Evolutionary conservation across 345 rosid species (phyloP).

Genomic region (Brassica rapa): DNA sequence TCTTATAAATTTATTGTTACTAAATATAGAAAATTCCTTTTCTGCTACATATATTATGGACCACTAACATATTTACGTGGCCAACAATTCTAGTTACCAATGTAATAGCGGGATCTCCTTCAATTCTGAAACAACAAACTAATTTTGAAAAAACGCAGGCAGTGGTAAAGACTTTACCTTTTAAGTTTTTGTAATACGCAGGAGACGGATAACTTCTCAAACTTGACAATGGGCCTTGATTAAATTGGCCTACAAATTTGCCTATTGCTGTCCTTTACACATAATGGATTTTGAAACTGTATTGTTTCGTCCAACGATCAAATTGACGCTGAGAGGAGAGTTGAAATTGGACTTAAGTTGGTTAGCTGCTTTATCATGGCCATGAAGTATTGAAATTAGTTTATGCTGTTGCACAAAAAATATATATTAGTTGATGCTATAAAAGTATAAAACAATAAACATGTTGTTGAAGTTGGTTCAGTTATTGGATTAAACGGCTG

Average conservation of each 20-base stretch:
- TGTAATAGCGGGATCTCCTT: background rate
- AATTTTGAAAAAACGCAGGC: background rate
- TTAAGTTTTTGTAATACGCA: no score
- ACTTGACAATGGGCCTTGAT: background rate
- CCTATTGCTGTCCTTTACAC: background rate
- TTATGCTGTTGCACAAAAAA: no score
- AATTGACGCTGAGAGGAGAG: no score
- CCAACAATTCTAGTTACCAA: background rate
- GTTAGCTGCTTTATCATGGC: background rate
- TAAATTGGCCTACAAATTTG: background rate
- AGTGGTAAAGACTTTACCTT: no score
- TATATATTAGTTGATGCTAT: no score
- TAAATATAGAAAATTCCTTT: background rate
- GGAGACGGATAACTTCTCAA: no score
- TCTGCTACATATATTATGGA: background rate
- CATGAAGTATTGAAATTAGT: background rate
- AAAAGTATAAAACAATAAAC: no score
- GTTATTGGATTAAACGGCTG: no score
- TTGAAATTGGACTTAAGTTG: background rate
- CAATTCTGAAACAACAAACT: background rate
- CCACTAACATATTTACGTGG: background rate
- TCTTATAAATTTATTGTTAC: background rate
- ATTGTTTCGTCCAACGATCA: no score
- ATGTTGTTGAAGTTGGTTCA: no score
- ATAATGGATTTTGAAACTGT: no score